Evolutionary conservation across 2,329 filamentous ascomycete species (phyloP), one percentile per base, ranked within the genome.

Genomic region (Plenodomus lindquistii): DNA sequence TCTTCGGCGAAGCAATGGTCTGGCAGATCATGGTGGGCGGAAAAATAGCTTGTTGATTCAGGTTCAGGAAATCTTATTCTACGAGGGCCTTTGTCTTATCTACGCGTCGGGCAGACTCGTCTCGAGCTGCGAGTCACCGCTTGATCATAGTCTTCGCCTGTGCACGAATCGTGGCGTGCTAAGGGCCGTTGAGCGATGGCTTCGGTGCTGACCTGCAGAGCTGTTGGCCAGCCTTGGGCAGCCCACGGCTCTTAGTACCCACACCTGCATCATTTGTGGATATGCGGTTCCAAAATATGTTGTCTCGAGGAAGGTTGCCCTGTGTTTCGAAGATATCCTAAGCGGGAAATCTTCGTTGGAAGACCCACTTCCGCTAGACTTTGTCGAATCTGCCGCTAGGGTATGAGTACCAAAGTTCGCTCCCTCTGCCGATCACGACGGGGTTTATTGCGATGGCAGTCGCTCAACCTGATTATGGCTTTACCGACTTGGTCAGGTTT

Each of bases 1-100:
- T 60, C 10, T 47, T 27, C 13, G 62, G 55, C 5, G 42, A 51
- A 3, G 60, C 41, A 22, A 52, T 22, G 36, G 57, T 40, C 15
- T 41, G 15, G 40, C 49, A 34, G 19, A 44, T 49, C 39, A 62
- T 54, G 43, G 35, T 37, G 35, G 16, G 16, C 18, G 15, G 27
- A 31, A 4, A 8, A 13, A 31, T 4, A 31, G 11, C 10, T 31
- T 5, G 22, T n/a, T n/a, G 22, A 5, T 24, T 24, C 22, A 24
- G 10, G 15, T 31, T 7, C 6, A 15, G 27, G 4, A 4, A 31
- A n/a, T n/a, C n/a, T 31, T 15, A 31, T 11, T 4, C 9, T 4
- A 7, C 6, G 35, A 18, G n/a, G 35, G 8, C 9, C 10, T 37
- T 37, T 15, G 15, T 18, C 35, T 38, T 44, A 49, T 41, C 17